Base-by-base conservation (phyloP, 257 asterid species). In the Marsdenia floribunda region DNA sequence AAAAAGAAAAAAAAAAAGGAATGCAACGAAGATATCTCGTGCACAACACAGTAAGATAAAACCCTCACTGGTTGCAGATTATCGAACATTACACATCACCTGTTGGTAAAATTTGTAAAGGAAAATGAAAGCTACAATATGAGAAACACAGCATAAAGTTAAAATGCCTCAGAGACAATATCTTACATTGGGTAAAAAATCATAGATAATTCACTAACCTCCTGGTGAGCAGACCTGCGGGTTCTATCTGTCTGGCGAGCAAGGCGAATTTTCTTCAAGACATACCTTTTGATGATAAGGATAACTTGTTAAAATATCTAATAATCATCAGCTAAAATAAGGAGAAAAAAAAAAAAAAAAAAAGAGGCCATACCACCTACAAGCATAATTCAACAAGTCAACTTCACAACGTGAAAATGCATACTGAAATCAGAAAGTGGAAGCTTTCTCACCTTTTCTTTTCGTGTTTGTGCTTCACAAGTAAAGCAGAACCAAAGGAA, bases 211-310 rank as follows among this genome's bases (percentile, higher is more conserved):
- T 38, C 57, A 68, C 76, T 68, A 9, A 94, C 99, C 99, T 95
- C 99, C 87, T 77, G 98, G 79, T 89, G 99, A 55, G 99, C 99
- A 79, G 99, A 95, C 82, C 98, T 83, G 68, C 99, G 97, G 63
- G 97, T 95, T 78, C 99, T 88, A 80, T 92, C 96, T 68, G 98
- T 82, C 89, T 95, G 99, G 61, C 99, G 97, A 70, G 99, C 99
- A 71, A 95, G 98, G 69, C 99, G 96, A 29, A 95, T 95, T 84
- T 91, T 95, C 90, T 95, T 95, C 90, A 95, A 70, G 65, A 95
- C 99, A 91, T 95, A 95, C 86, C 99, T 95, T 44, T 81, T 4
- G 9, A 73, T 78, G 64, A 69, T 74, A 79, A 76, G 58, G 72
- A 65, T 58, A 80, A 72, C 38, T 15, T 55, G 67, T 74, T 71